Evolutionary conservation across 257 asterid genomes (phyloP).

Genomic region (Solanum appendiculatum): DNA sequence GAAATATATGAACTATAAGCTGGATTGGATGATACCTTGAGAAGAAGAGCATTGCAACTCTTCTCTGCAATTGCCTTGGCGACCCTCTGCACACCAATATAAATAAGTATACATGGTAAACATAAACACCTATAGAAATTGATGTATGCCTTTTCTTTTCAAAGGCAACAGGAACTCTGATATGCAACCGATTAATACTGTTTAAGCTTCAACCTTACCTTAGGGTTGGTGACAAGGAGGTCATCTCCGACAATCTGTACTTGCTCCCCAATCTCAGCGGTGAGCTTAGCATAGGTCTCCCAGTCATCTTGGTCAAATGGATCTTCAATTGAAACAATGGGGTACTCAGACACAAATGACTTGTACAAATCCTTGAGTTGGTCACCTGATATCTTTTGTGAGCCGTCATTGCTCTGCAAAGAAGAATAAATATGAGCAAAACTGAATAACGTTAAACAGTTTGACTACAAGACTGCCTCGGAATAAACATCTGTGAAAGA

Average conservation of each 20-base stretch:
- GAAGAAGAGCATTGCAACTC: constrained; percentile 94
- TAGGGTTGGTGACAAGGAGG: constrained; percentile 92
- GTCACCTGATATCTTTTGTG: constrained; percentile 79
- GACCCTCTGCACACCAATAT: constrained; percentile 54
- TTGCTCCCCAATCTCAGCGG: constrained; percentile 63
- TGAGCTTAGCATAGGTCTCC: constrained; percentile 72
- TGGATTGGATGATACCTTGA: constrained; percentile 39
- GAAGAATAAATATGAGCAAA: background rate
- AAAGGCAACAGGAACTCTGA: background rate
- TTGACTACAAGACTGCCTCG: background rate
- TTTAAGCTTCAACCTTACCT: constrained; percentile 25
- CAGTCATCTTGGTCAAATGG: constrained; percentile 99
- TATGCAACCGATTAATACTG: background rate
- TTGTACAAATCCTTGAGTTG: constrained; percentile 89
- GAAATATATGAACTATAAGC: background rate
- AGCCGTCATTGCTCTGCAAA: constrained; percentile 71
- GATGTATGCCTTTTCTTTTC: background rate
- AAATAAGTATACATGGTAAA: background rate
- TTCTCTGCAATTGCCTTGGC: constrained; percentile 92
- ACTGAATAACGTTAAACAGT: background rate
- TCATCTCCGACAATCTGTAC: constrained; percentile 98
- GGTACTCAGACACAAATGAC: constrained; percentile 73
- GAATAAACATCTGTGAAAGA: background rate
- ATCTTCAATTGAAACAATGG: constrained; percentile 90
- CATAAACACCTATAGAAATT: background rate